These are phyloP conservation scores for Phylloporus rhodoxanthus DNA, from an alignment of 768 basidiomycete genomes.

Conservation along the genomic window DNA sequence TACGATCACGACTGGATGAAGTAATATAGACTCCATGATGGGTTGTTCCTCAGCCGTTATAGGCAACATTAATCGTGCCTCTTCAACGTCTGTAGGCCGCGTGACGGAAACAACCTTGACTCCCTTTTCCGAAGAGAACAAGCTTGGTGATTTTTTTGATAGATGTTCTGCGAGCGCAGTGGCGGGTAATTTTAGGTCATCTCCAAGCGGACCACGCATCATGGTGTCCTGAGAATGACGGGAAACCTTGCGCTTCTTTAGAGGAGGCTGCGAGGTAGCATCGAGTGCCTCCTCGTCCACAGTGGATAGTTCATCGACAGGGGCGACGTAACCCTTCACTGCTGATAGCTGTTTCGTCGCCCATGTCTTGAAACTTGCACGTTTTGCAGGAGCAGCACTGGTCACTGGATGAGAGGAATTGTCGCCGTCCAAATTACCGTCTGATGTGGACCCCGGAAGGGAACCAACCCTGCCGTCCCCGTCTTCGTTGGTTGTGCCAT, in stretches of 20 bases:
- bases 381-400: constrained; percentile 31
- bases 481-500: constrained; percentile 39
- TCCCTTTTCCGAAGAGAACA: constrained; percentile 18
- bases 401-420: constrained; percentile 13
- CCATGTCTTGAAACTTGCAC: constrained; percentile 80
- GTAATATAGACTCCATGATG: constrained; percentile 85
- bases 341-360: constrained; percentile 68
- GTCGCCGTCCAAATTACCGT: constrained; percentile 13
- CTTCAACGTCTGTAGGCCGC: constrained; percentile 67
- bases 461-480: constrained; percentile 16
- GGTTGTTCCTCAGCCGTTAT: constrained; percentile 91
- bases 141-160: constrained; percentile 5
- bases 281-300: constrained; percentile 8
- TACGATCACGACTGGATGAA: constrained; percentile 69
- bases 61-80: constrained; percentile 73
- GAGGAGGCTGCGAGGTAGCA: constrained; percentile 7
- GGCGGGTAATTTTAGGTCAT: constrained; percentile 57
- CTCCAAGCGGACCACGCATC: constrained; percentile 79
- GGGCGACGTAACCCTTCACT: constrained; percentile 36
- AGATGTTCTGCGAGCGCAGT: constrained; percentile 56
- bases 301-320: constrained; percentile 11
- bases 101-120: constrained; percentile 48
- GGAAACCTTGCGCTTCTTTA: constrained; percentile 47
- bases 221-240: constrained; percentile 28
- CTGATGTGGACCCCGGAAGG: constrained; percentile 12